Evolutionary conservation across 1,284 basidiomycete genomes (phyloP).

Genomic region (Mrakiaceae sp.): DNA sequence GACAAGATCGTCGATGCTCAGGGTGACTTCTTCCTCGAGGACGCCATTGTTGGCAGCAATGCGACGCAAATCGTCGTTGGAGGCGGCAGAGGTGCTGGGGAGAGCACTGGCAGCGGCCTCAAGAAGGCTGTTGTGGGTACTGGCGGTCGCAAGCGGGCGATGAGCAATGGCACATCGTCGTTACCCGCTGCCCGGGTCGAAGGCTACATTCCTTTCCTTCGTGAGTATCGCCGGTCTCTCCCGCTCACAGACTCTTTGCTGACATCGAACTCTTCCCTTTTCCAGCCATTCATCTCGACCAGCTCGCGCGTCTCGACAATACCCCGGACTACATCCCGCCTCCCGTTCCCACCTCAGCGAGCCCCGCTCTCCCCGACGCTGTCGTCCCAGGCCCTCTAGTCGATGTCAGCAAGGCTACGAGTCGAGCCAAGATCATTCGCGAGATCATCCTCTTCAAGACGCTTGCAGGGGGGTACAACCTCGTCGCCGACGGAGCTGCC

Average conservation of each 20-base stretch:
- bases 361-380: neutral
- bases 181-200: neutral
- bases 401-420: neutral
- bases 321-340: conserved; percentile 1
- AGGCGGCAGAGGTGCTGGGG: neutral
- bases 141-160: neutral
- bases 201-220: conserved; percentile 7
- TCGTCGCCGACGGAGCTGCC: neutral
- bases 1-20: neutral
- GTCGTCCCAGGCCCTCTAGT: neutral
- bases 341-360: neutral
- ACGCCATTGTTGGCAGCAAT: neutral
- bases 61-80: neutral
- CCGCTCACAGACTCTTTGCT: neutral
- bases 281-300: conserved; percentile 8
- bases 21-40: neutral
- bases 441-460: conserved; percentile 1
- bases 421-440: neutral
- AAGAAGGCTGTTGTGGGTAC: neutral
- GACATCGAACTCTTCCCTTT: neutral
- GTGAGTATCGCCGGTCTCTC: neutral
- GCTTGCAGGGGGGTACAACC: neutral
- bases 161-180: neutral
- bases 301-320: conserved; percentile 3
- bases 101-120: neutral